phyloP scores from a whole-genome alignment of 148 eudicot species.

The Cornus controversa region DNA sequence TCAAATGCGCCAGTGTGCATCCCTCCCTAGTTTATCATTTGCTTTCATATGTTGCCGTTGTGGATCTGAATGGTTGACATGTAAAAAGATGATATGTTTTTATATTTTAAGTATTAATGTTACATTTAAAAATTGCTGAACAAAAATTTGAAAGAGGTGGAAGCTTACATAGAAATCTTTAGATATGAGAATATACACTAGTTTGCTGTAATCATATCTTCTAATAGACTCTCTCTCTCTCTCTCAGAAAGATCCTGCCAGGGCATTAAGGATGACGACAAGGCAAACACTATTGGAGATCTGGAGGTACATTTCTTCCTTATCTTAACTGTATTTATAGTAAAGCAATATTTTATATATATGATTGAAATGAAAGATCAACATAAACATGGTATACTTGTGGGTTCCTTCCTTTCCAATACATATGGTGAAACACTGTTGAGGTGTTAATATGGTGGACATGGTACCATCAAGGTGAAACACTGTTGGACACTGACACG shows the following conservation, averaged over 20 bases:
- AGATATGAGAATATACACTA: no score
- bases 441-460: not conserved
- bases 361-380: not conserved
- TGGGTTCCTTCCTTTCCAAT: not conserved
- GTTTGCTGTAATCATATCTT: not conserved
- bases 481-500: no score
- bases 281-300: conserved; percentile 73
- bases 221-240: not conserved
- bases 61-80: not conserved
- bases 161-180: no score
- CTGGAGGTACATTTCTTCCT: conserved; percentile 61
- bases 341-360: no score
- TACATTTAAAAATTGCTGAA: not conserved
- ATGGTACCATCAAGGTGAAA: not conserved
- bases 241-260: conserved; percentile 73
- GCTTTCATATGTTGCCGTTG: not conserved
- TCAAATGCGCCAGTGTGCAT: not conserved
- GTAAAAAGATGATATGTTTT: not conserved
- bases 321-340: not conserved
- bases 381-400: not conserved
- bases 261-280: conserved; percentile 82
- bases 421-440: not conserved
- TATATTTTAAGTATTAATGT: no score
- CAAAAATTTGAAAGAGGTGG: not conserved
- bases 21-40: not conserved